phyloP scores from a whole-genome alignment of 164 flowering plant species.

The Aristolochia californica region DNA sequence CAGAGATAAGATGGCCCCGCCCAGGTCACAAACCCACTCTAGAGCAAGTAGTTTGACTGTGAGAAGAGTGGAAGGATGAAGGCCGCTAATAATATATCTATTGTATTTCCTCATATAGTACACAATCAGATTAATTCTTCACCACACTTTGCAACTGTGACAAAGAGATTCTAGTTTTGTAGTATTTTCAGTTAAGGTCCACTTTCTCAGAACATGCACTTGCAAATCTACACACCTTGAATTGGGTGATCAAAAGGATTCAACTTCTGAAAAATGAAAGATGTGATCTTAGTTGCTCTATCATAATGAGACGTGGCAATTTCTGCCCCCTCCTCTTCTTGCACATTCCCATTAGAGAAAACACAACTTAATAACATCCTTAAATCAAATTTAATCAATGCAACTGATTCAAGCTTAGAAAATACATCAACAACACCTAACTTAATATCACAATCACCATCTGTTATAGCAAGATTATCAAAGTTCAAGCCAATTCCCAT shows the following conservation, averaged over 20 bases:
- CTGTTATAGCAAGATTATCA: too few species aligned
- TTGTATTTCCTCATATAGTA: constrained; percentile 50
- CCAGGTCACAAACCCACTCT: constrained; percentile 50
- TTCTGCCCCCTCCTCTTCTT: too few species aligned
- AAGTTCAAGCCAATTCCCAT: too few species aligned
- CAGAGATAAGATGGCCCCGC: constrained; percentile 33
- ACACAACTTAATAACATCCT: constrained; percentile 61
- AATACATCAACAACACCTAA: constrained; percentile 11
- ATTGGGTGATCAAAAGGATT: constrained; percentile 36
- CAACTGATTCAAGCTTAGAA: constrained; percentile 53
- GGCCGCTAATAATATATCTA: constrained; percentile 39
- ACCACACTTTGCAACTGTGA: constrained; percentile 15
- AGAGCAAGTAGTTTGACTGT: constrained; percentile 59
- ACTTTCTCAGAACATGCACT: constrained; percentile 40
- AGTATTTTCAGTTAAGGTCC: constrained; percentile 18
- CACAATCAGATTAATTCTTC: too few species aligned
- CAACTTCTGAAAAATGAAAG: too few species aligned
- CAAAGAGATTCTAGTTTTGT: constrained; percentile 9
- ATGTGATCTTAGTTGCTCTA: too few species aligned
- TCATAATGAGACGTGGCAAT: too few species aligned
- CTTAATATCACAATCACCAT: background rate
- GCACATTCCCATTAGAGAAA: constrained; percentile 12
- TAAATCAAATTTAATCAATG: constrained; percentile 71
- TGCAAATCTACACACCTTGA: constrained; percentile 45
- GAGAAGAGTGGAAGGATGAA: constrained; percentile 51